Conservation (phyloP, 2,329 filamentous ascomycete species). For the Madurella fahalii region DNA sequence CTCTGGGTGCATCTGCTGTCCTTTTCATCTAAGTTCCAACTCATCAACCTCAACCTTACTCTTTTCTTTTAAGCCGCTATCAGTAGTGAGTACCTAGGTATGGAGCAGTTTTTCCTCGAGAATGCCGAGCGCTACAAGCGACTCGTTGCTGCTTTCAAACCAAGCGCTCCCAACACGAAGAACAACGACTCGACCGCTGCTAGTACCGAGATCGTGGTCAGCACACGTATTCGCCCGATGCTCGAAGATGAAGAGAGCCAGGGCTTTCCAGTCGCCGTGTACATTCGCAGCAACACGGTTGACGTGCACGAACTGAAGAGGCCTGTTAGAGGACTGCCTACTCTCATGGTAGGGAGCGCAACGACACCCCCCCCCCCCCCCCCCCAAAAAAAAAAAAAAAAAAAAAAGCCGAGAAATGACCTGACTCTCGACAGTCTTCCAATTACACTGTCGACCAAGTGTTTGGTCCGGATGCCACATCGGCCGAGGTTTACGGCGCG, state of each 20-base stretch:
- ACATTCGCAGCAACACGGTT: constrained; percentile 28
- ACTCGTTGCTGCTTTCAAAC: constrained; percentile 30
- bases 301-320: constrained; percentile 38
- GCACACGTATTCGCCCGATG: constrained; percentile 36
- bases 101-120: constrained; percentile 34
- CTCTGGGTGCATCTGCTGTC: too few species aligned
- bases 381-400: too few species aligned
- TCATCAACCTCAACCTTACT: too few species aligned
- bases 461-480: constrained; percentile 34
- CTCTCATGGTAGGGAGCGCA: constrained; percentile 27
- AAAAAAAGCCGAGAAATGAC: not conserved
- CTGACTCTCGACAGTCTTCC: constrained; percentile 28
- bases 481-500: constrained; percentile 39
- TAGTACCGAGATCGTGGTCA: constrained; percentile 33
- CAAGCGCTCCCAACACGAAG: constrained; percentile 2
- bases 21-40: too few species aligned
- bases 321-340: constrained; percentile 30
- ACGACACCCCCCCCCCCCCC: too few species aligned
- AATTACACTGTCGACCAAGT: constrained; percentile 35
- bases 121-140: constrained; percentile 29
- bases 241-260: constrained; percentile 32
- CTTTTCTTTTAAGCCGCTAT: too few species aligned
- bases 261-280: constrained; percentile 29
- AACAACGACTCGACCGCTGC: not conserved
- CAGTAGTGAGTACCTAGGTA: too few species aligned